Base-by-base conservation (phyloP, 352 stramenopile genomes). In the Blastocystis sp. region DNA sequence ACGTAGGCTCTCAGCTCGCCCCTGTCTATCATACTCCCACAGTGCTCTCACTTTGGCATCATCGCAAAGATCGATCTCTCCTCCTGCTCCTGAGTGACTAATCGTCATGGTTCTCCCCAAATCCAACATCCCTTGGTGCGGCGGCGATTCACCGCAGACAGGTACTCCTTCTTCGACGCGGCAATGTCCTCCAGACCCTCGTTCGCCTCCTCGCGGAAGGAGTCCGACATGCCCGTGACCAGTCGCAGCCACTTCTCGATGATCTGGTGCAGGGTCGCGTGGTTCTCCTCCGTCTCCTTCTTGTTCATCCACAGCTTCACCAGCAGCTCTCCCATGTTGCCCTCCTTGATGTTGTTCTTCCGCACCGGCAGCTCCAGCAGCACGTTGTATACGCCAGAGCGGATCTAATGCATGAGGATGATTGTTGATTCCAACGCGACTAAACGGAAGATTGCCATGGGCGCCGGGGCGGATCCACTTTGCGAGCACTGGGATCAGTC, bases 181-280 rank as follows among this genome's bases (percentile, higher is more conserved):
- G 74, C 74, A 38, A 34, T 69, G 10, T 70, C 60, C 74, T 84
- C 74, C 74, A 84, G 56, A 17, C 56, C 74, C n/a, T 84, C 74
- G 61, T 84, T 84, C 23, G n/a, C 59, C 10, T 62, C 56, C 48
- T 84, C 74, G 3, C 28, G 65, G 74, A 84, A 84, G 34, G 56
- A 34, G 14, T 28, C 34, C 21, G 45, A 43, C 60, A 84, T 52
- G 4, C 74, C 74, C 2, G 74, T 84, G 7, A 84, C 74, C 2
- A 67, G 65, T 84, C 74, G 74, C 53, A 84, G 74, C 74, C 74
- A 84, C 61, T 84, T 84, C n/a, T 84, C 74, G 14, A 84, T 84
- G 41, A 84, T 84, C 53, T 67, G 52, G 61, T 84, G 74, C 1
- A 84, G 74, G n/a, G 69, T 23, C 59, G 45, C 34, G 5, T 59